A percentile compares a stretch with the other conserved stretches of the same genome.
Conservation (phyloP, 2,329 filamentous ascomycete species). For the Elsinoe perseae region DNA sequence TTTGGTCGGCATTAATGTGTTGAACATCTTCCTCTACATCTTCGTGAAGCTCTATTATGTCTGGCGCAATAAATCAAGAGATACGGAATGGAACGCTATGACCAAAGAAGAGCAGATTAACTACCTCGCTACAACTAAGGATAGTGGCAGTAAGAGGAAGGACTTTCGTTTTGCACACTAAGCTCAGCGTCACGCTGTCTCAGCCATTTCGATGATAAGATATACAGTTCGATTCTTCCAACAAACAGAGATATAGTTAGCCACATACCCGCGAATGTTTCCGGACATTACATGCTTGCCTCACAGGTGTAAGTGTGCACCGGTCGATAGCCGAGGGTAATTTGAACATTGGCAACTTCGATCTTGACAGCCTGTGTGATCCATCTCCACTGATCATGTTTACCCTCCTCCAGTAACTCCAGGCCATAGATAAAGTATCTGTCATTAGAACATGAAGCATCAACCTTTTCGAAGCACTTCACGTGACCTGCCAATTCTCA, state of each 20-base stretch:
- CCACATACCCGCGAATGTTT: too few relatives aligned
- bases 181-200: not conserved
- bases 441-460: not conserved
- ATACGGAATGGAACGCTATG: constrained; percentile 33
- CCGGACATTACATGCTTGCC: too few relatives aligned
- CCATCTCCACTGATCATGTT: too few relatives aligned
- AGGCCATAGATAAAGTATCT: too few relatives aligned
- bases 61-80: not conserved
- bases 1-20: constrained; percentile 26
- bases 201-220: too few relatives aligned
- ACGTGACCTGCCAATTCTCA: not conserved
- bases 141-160: constrained; percentile 27
- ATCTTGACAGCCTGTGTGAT: too few relatives aligned
- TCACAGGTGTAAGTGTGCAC: too few relatives aligned
- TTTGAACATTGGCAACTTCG: too few relatives aligned
- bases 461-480: not conserved
- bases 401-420: too few relatives aligned
- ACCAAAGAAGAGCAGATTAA: constrained; percentile 28
- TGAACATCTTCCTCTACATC: constrained; percentile 28
- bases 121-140: constrained; percentile 31
- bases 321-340: too few relatives aligned
- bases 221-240: too few relatives aligned
- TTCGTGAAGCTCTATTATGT: constrained; percentile 3
- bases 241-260: too few relatives aligned
- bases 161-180: constrained; percentile 17